phyloP scores from a whole-genome alignment of 78 protist species.

The Paratrimastix pyriformis region DNA sequence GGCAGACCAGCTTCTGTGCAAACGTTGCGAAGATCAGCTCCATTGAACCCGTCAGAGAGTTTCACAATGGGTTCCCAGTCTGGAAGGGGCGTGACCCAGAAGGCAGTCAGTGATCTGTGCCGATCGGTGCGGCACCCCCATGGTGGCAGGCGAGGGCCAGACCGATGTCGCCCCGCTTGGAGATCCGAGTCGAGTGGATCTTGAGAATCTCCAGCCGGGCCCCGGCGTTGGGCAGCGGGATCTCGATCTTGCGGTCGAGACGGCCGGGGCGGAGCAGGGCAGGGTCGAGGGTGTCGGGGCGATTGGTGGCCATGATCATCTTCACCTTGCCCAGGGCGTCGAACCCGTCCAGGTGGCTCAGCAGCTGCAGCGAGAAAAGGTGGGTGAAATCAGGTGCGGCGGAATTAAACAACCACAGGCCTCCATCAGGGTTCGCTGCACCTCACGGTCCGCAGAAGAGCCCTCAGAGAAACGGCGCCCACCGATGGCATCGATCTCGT shows the following conservation, averaged over 20 bases:
- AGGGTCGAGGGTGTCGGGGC: slow-evolving; percentile 96
- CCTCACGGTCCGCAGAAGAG: slow-evolving; percentile 91
- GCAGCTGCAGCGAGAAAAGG: slow-evolving; percentile 39
- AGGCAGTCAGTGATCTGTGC: not conserved
- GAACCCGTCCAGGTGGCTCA: slow-evolving; percentile 97
- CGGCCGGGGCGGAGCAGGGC: slow-evolving; percentile 71
- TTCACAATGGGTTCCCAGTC: slow-evolving; percentile 89
- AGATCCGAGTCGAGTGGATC: slow-evolving; percentile 86
- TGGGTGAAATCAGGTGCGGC: not conserved
- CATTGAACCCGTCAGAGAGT: slow-evolving; percentile 95
- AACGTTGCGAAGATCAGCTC: slow-evolving; percentile 96
- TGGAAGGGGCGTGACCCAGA: not conserved
- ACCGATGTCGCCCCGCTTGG: slow-evolving; percentile 87
- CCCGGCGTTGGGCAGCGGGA: slow-evolving; percentile 94
- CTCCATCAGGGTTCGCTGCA: slow-evolving; percentile 98
- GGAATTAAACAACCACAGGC: not conserved
- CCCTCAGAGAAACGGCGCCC: slow-evolving; percentile 92
- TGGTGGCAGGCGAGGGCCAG: too few species aligned
- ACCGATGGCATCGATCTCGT: slow-evolving; percentile 99
- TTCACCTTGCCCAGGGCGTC: slow-evolving; percentile 87
- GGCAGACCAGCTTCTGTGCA: slow-evolving; percentile 91
- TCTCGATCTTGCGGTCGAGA: slow-evolving; percentile 84
- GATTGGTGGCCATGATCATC: slow-evolving; percentile 97
- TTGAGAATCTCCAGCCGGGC: slow-evolving; percentile 78
- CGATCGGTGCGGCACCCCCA: too few species aligned